Evolutionary conservation across 2,329 filamentous ascomycete species (phyloP).

Genomic region (Fusarium vanettenii): DNA sequence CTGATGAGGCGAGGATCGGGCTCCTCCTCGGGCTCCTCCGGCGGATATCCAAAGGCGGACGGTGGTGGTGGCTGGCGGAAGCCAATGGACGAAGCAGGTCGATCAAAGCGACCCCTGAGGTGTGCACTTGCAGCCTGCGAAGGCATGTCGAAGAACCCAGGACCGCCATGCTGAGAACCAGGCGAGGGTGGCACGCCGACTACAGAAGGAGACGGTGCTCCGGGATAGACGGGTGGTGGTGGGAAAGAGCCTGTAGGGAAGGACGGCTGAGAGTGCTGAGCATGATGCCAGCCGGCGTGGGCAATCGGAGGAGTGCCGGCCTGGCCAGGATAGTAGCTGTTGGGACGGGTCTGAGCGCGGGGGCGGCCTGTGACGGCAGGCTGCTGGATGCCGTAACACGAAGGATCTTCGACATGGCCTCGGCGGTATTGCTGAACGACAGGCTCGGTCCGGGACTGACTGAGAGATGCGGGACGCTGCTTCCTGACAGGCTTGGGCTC

Average conservation of each 20-base stretch:
- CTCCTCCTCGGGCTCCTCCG: constrained; percentile 57
- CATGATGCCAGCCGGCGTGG: constrained; percentile 44
- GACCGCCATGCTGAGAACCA: constrained; percentile 35
- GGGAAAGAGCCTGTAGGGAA: constrained; percentile 47
- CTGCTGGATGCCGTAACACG: constrained; percentile 51
- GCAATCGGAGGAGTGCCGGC: constrained; percentile 39
- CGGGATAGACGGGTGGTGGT: constrained; percentile 44
- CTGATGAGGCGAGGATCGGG: constrained; percentile 51
- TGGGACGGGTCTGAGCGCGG: constrained; percentile 49
- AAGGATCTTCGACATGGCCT: constrained; percentile 49
- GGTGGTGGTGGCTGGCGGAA: constrained; percentile 46
- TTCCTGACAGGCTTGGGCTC: constrained; percentile 45
- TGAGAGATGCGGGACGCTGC: constrained; percentile 44
- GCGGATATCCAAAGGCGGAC: constrained; percentile 47
- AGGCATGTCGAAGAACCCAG: constrained; percentile 48
- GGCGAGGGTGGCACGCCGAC: constrained; percentile 44
- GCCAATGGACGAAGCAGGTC: constrained; percentile 56
- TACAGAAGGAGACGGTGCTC: constrained; percentile 41
- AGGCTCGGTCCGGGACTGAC: constrained; percentile 49
- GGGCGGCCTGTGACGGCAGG: constrained; percentile 48
- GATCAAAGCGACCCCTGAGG: constrained; percentile 50
- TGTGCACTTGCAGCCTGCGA: constrained; percentile 44
- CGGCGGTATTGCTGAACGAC: constrained; percentile 48
- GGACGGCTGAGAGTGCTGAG: constrained; percentile 38
- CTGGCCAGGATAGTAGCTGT: constrained; percentile 52